Conservation (phyloP, 2,329 filamentous ascomycete genomes). For the Aureobasidium sp. region DNA sequence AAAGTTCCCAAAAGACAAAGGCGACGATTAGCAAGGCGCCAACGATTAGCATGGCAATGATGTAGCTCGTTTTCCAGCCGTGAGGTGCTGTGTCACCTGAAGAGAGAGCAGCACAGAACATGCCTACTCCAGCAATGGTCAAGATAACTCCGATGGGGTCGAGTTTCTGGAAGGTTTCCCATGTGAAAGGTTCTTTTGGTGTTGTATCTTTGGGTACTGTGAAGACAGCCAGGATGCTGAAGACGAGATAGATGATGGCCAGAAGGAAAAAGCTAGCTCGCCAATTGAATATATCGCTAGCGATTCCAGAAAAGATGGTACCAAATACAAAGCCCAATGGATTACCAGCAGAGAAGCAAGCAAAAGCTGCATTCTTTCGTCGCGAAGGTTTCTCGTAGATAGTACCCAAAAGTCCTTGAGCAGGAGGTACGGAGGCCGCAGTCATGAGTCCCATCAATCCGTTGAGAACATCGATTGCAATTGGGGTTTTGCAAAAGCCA, state of each 20-base stretch:
- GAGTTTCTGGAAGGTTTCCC: constrained; percentile 46
- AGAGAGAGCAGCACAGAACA: constrained; percentile 54
- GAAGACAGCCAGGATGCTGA: constrained; percentile 50
- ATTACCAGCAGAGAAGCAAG: constrained; percentile 52
- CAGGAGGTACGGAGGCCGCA: constrained; percentile 55
- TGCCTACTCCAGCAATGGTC: constrained; percentile 56
- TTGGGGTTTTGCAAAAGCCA: constrained; percentile 51
- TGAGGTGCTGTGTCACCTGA: constrained; percentile 47
- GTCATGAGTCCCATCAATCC: constrained; percentile 57
- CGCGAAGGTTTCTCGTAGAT: constrained; percentile 53
- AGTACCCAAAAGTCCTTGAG: constrained; percentile 55
- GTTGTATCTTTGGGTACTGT: constrained; percentile 50
- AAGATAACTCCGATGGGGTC: constrained; percentile 53
- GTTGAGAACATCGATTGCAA: constrained; percentile 54
- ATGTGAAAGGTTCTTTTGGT: constrained; percentile 36
- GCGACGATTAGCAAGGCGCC: constrained; percentile 47
- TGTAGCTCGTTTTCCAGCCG: constrained; percentile 55
- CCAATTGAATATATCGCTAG: constrained; percentile 54
- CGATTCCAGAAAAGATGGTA: constrained; percentile 54
- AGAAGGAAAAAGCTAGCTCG: constrained; percentile 54
- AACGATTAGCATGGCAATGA: constrained; percentile 54
- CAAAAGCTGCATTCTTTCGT: constrained; percentile 58
- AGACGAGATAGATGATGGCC: constrained; percentile 54
- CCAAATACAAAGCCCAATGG: constrained; percentile 50
- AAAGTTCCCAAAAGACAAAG: constrained; percentile 57